These are phyloP conservation scores for Scutellaria baicalensis DNA, from an alignment of 257 asterid genomes.

Conservation along the genomic window DNA sequence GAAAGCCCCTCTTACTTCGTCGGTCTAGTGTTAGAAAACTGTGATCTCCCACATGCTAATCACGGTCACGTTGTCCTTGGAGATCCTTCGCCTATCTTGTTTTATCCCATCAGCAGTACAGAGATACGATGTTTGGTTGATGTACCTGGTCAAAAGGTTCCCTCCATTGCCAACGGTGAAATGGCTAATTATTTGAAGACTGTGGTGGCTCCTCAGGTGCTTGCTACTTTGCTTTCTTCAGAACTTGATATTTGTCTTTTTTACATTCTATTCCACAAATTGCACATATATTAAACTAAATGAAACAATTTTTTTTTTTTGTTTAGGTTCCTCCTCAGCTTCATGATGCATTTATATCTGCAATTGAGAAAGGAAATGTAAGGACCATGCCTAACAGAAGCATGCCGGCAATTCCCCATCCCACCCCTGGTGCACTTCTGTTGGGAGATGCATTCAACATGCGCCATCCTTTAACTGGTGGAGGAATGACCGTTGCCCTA, in stretches of 20 bases:
- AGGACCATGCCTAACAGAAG: conserved; percentile 60
- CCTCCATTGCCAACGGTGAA: conserved; percentile 57
- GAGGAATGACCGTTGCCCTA: conserved; percentile 71
- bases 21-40: conserved; percentile 48
- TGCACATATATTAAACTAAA: not conserved
- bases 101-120: conserved; percentile 55
- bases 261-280: not conserved
- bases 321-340: conserved; percentile 48
- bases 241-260: not conserved
- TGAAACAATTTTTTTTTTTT: not conserved
- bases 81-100: conserved; percentile 54
- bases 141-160: conserved; percentile 56
- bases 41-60: conserved; percentile 45
- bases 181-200: conserved; percentile 52
- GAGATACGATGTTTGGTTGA: conserved; percentile 64
- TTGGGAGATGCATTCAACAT: conserved; percentile 72
- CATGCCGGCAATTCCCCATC: conserved; percentile 61
- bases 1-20: conserved; percentile 49
- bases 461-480: conserved; percentile 73
- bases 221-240: not conserved
- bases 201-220: conserved; percentile 59
- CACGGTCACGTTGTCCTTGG: conserved; percentile 53
- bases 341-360: conserved; percentile 34
- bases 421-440: conserved; percentile 58
- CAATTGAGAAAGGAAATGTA: conserved; percentile 48